These are phyloP conservation scores for Rhizoctonia solani DNA, from an alignment of 1,284 basidiomycete species.

Conservation along the genomic window DNA sequence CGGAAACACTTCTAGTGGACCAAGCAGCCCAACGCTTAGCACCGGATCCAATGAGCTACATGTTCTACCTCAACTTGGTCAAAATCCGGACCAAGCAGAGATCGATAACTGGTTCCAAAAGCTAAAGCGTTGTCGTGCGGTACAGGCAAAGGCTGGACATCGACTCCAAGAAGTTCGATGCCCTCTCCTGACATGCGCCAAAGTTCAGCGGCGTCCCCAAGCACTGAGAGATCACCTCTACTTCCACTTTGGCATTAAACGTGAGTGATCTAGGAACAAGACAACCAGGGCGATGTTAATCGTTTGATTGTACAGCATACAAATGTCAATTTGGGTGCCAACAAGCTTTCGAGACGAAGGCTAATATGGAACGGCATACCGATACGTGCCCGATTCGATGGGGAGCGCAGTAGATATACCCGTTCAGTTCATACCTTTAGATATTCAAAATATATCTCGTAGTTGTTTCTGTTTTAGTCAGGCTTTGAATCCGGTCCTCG, in stretches of 20 bases:
- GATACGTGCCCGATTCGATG: constrained; percentile 3
- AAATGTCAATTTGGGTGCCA: constrained; percentile 9
- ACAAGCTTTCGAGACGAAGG: constrained; percentile 18
- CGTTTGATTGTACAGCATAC: background rate
- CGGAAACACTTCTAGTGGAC: too few relatives aligned
- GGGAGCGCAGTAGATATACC: background rate
- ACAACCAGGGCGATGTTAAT: too few relatives aligned
- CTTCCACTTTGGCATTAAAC: constrained; percentile 31
- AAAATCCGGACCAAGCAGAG: background rate
- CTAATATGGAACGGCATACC: constrained; percentile 20
- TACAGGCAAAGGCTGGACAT: background rate
- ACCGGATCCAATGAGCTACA: too few relatives aligned
- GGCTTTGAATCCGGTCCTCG: too few relatives aligned
- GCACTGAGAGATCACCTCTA: constrained; percentile 28
- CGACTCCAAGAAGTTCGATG: constrained; percentile 3
- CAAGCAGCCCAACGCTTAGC: too few relatives aligned
- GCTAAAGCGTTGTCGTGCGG: background rate
- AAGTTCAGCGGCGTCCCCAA: constrained; percentile 25
- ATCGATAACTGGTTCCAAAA: constrained; percentile 17
- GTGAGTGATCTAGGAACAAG: background rate
- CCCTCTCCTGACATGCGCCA: constrained; percentile 2
- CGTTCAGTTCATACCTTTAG: too few relatives aligned
- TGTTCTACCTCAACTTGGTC: too few relatives aligned
- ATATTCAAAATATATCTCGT: too few relatives aligned
- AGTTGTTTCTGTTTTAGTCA: too few relatives aligned